These are phyloP conservation scores for Backusella morwellensis DNA, from an alignment of 192 early-diverging fungal species.

Conservation along the genomic window DNA sequence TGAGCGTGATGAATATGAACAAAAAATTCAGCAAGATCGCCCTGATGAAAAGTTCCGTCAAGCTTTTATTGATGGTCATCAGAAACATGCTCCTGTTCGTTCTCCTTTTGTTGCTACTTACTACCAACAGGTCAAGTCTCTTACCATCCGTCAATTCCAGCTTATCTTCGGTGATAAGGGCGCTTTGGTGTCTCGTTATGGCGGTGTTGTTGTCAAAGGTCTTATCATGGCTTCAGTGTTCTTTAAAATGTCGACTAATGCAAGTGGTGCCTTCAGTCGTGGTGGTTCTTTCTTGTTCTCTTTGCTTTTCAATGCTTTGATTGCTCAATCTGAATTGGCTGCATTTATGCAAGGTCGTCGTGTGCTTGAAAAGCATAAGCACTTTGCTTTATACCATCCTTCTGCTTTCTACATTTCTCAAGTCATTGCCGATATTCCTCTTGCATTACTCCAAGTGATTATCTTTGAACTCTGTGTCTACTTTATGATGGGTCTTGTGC, in stretches of 20 bases:
- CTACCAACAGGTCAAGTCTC: constrained; percentile 45
- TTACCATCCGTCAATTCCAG: constrained; percentile 55
- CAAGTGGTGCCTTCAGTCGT: constrained; percentile 66
- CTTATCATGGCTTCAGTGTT: constrained; percentile 72
- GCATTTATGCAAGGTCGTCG: constrained; percentile 65
- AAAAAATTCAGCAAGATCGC: constrained; percentile 28
- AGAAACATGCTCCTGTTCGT: constrained; percentile 36
- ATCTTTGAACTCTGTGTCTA: constrained; percentile 64
- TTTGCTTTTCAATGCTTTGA: constrained; percentile 66
- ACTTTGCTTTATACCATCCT: constrained; percentile 68
- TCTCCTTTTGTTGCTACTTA: constrained; percentile 64
- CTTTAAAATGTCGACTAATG: constrained; percentile 52
- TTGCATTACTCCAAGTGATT: constrained; percentile 50
- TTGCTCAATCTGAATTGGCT: constrained; percentile 64
- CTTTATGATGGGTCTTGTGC: constrained; percentile 61
- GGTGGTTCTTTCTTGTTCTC: constrained; percentile 73
- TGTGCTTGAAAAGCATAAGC: constrained; percentile 72
- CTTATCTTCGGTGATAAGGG: constrained; percentile 45
- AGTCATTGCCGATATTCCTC: constrained; percentile 57
- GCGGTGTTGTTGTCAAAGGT: constrained; percentile 56
- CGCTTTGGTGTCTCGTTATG: constrained; percentile 51
- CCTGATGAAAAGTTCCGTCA: constrained; percentile 40
- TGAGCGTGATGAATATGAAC: constrained; percentile 38
- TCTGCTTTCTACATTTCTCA: constrained; percentile 62
- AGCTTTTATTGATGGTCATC: constrained; percentile 55